phyloP scores from a whole-genome alignment of 2,329 filamentous ascomycete genomes.

The Pestalotiopsis sp. region DNA sequence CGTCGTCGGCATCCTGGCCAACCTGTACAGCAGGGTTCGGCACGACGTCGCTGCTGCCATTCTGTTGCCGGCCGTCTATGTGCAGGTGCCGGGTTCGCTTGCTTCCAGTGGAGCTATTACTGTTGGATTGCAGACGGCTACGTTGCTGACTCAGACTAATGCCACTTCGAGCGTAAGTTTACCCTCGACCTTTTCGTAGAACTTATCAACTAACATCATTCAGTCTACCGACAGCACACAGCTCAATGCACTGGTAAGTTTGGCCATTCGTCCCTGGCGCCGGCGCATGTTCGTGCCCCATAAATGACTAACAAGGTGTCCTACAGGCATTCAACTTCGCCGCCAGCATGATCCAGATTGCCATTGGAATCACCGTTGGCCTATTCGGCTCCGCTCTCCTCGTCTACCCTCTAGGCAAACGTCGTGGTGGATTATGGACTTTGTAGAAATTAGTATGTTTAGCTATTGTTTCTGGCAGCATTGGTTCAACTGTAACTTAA shows the following conservation, averaged over 20 bases:
- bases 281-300: no score
- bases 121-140: constrained; percentile 47
- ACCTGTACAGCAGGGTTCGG: constrained; percentile 67
- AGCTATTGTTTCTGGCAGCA: neutral
- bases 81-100: constrained; percentile 50
- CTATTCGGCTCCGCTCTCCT: constrained; percentile 58
- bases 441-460: neutral
- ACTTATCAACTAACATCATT: neutral
- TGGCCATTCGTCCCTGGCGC: no score
- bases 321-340: constrained; percentile 50
- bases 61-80: constrained; percentile 50
- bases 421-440: constrained; percentile 53
- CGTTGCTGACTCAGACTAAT: constrained; percentile 42
- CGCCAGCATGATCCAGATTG: constrained; percentile 63
- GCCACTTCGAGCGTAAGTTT: neutral
- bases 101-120: constrained; percentile 48
- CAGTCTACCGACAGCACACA: constrained; percentile 2
- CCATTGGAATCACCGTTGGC: constrained; percentile 64
- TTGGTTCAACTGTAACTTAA: neutral
- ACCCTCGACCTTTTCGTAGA: no score
- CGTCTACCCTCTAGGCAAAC: constrained; percentile 60
- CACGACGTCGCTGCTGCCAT: constrained; percentile 52
- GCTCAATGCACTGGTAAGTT: constrained; percentile 3
- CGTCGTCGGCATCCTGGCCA: constrained; percentile 75
- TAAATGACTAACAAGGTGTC: neutral